These are phyloP conservation scores for Xanthoceras sorbifolium DNA, from an alignment of 345 rosid genomes.

Conservation along the genomic window DNA sequence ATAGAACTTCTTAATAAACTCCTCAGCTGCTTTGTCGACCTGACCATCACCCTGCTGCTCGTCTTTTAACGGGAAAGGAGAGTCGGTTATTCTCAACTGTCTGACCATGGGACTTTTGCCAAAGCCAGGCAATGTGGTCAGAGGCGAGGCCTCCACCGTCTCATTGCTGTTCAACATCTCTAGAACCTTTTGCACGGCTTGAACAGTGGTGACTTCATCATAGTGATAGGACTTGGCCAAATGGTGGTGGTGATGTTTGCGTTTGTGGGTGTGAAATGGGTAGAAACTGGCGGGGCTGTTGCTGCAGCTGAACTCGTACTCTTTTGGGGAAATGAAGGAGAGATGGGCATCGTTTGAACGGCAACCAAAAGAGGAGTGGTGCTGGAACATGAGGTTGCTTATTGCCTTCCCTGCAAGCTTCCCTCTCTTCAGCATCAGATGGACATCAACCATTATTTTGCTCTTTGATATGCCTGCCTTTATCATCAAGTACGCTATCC, in stretches of 20 bases:
- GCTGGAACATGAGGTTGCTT: slow-evolving; percentile 43
- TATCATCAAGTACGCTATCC: slow-evolving; percentile 53
- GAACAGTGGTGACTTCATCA: slow-evolving; percentile 50
- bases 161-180: slow-evolving; percentile 58
- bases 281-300: slow-evolving; percentile 61
- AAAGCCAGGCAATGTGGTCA: slow-evolving; percentile 50
- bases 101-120: slow-evolving; percentile 69
- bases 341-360: slow-evolving; percentile 58
- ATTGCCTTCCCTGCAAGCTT: slow-evolving; percentile 62
- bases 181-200: slow-evolving; percentile 69
- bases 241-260: slow-evolving; percentile 45
- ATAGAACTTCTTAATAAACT: slow-evolving; percentile 77
- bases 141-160: slow-evolving; percentile 39
- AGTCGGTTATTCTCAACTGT: slow-evolving; percentile 70
- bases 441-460: slow-evolving; percentile 55
- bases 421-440: slow-evolving; percentile 56
- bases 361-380: slow-evolving; percentile 65
- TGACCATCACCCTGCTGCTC: slow-evolving; percentile 51
- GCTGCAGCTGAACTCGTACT: slow-evolving; percentile 97
- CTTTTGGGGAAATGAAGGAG: slow-evolving; percentile 63
- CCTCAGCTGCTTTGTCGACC: slow-evolving; percentile 88
- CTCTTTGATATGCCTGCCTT: slow-evolving; percentile 56
- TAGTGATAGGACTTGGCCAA: slow-evolving; percentile 32
- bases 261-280: slow-evolving; percentile 37
- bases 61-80: slow-evolving; percentile 71